Conservation (phyloP, 257 asterid genomes). For the Lantana camara region DNA sequence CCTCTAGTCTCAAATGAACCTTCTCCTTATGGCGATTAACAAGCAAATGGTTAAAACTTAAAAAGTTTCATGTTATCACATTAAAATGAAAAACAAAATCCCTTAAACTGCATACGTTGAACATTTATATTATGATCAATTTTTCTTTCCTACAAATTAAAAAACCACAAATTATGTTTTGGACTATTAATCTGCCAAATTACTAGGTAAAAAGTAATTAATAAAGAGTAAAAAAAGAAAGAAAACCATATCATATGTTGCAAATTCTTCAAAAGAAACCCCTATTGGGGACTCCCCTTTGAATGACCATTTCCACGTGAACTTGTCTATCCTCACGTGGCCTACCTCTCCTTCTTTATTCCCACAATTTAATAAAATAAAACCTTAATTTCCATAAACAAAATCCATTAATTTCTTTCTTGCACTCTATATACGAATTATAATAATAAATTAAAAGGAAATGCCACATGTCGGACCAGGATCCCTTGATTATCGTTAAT, state of each 20-base stretch:
- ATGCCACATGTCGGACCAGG: constrained; percentile 46
- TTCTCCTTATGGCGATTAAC: too few relatives aligned
- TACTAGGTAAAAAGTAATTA: too few relatives aligned
- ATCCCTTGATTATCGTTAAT: constrained; percentile 39
- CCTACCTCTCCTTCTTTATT: constrained; percentile 1
- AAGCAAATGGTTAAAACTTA: too few relatives aligned
- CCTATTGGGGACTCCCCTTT: neutral
- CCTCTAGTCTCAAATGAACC: too few relatives aligned
- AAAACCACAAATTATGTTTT: too few relatives aligned
- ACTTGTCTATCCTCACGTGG: constrained; percentile 61
- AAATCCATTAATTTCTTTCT: neutral
- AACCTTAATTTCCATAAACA: neutral
- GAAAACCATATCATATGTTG: neutral
- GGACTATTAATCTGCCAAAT: too few relatives aligned
- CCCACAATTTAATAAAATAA: neutral
- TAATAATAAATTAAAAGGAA: constrained; percentile 16
- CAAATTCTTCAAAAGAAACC: neutral
- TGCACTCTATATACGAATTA: neutral
- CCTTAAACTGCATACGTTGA: too few relatives aligned
- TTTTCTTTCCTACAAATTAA: too few relatives aligned
- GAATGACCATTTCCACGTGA: constrained; percentile 51
- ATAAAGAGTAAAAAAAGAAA: too few relatives aligned
- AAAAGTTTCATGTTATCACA: too few relatives aligned
- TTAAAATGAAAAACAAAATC: too few relatives aligned
- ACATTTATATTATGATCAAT: too few relatives aligned